phyloP scores from a whole-genome alignment of 495 filamentous ascomycete genomes.

The Astrothelium subdiscretum region DNA sequence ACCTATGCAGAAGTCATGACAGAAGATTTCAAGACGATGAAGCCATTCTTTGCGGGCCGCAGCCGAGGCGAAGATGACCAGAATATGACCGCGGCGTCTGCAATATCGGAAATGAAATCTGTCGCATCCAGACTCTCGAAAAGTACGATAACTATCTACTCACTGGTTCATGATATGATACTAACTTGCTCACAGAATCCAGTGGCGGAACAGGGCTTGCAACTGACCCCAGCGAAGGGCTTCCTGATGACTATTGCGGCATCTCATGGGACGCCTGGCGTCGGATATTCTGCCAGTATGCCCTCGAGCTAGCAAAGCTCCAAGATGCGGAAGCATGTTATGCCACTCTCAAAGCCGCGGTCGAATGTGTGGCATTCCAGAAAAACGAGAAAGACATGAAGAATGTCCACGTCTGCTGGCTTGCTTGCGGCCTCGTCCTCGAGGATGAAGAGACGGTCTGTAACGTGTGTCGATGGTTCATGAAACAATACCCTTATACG shows the following conservation, averaged over 20 bases:
- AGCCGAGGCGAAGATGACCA: slow-evolving; percentile 10
- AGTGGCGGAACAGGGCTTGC: not conserved
- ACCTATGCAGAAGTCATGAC: slow-evolving; percentile 60
- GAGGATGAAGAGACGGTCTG: slow-evolving; percentile 67
- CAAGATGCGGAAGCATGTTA: slow-evolving; percentile 57
- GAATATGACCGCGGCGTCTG: not conserved
- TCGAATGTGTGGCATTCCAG: slow-evolving; percentile 68
- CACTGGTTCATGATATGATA: not conserved
- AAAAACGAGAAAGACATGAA: slow-evolving; percentile 44
- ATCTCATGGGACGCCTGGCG: slow-evolving; percentile 76
- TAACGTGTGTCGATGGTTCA: slow-evolving; percentile 65
- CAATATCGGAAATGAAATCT: not conserved
- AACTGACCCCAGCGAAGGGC: not conserved
- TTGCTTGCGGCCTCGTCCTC: slow-evolving; percentile 72
- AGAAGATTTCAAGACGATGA: slow-evolving; percentile 67
- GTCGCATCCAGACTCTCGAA: not conserved
- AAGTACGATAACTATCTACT: not conserved
- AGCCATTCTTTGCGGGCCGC: slow-evolving; percentile 58
- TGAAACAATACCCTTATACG: slow-evolving; percentile 72
- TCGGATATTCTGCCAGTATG: slow-evolving; percentile 80
- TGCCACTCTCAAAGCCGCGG: slow-evolving; percentile 57
- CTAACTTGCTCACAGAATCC: not conserved
- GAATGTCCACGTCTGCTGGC: slow-evolving; percentile 68
- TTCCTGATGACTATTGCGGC: slow-evolving; percentile 52
- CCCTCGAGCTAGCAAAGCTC: slow-evolving; percentile 54